Evolutionary conservation across 1,139 yeast genomes (phyloP), one percentile per base, ranked within the genome.

Genomic region (Diutina mesorugosa): DNA sequence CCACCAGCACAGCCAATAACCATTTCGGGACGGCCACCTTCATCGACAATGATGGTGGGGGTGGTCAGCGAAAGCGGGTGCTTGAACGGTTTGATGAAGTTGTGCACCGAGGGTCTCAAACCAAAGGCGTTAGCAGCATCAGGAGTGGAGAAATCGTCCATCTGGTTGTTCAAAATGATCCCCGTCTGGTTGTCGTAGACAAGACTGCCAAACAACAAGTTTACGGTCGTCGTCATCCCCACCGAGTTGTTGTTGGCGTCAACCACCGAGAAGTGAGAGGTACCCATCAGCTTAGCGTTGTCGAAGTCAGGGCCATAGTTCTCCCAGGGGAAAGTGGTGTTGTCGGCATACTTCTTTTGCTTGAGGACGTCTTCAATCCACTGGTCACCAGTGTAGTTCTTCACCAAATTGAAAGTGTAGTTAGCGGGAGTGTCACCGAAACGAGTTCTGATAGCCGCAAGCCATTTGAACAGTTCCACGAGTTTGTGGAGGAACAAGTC

Each of bases 1-100:
- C 98, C 98, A 9, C 99, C 98, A 1, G 98, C 95, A 0, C 97
- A 95, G 0, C 98, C 98, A 60, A 91, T 78, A 2, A 87, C 79
- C 53, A 89, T 67, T 62, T 86, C 90, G 0, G 88, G 83, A 14
- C 76, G 74, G 59, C 81, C 78, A 16, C 58, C 52, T 14, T 56
- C 57, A 7, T 41, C 41, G 26, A 80, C 72, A 0, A 90, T 72
- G 45, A 90, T 81, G 0, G 90, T 78, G 1, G 98, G 98, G 0
- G 88, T 79, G 29, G 88, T 80, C 1, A 96, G 89, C 7, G 96
- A 87, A 53, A 91, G 72, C 4, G 99, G 98, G 59, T 98, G 76
- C 64, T 87, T 87, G 59, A 71, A 77, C 0, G 97, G 95, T 47
- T 75, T 76, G 41, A 90, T 80, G 65, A 80, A 87, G 68, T 93